These are phyloP conservation scores for Colletotrichum orchidophilum DNA, from an alignment of 2,329 filamentous ascomycete genomes.

Conservation along the genomic window DNA sequence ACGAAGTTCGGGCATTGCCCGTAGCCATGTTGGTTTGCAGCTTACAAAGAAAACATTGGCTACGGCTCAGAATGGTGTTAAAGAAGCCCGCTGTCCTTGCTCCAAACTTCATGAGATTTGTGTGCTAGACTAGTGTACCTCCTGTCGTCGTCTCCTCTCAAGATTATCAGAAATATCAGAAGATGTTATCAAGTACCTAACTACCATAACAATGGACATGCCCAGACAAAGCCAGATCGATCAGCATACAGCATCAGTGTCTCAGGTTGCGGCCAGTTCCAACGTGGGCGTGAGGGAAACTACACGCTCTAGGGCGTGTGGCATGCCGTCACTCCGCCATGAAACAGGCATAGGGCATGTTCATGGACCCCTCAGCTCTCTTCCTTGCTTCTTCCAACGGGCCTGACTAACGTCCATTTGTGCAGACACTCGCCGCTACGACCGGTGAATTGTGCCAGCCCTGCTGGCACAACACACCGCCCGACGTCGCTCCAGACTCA, in stretches of 20 bases:
- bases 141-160: not conserved
- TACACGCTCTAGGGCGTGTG: not conserved
- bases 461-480: conserved; percentile 35
- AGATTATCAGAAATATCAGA: not conserved
- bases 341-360: conserved; percentile 11
- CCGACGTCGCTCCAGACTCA: conserved; percentile 21
- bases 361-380: not conserved
- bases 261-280: not conserved
- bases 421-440: not conserved
- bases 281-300: not conserved
- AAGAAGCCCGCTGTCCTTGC: not conserved
- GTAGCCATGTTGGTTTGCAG: not conserved
- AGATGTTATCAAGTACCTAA: not conserved
- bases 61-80: not conserved
- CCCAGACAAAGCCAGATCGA: not conserved
- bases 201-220: not conserved
- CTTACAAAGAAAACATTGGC: not conserved
- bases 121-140: not conserved
- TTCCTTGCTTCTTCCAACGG: not conserved
- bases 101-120: not conserved
- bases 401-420: not conserved
- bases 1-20: not conserved
- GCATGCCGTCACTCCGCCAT: not conserved
- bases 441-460: conserved; percentile 34
- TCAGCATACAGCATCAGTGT: conserved; percentile 2